A percentile compares a stretch with the other conserved stretches of the same genome.
Conservation (phyloP, 495 filamentous ascomycete genomes). For the Aspergillus bertholletiae region DNA sequence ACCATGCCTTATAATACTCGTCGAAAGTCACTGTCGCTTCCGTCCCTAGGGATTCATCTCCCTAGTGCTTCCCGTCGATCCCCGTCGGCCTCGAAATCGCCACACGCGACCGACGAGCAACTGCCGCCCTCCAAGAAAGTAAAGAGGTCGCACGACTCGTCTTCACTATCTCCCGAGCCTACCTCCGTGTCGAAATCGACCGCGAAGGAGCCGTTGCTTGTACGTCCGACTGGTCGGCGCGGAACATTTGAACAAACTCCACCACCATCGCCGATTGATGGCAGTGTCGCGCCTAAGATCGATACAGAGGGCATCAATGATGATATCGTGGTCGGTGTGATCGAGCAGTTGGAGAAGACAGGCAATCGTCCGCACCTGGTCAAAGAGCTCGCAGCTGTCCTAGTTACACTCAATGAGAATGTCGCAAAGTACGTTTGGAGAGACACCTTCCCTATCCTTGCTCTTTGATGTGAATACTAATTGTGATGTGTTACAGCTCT, state of each 20-base stretch:
- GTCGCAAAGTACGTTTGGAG: conserved; percentile 76
- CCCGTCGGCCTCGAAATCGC: conserved; percentile 55
- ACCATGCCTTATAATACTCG: conserved; percentile 97
- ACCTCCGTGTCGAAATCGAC: conserved; percentile 27
- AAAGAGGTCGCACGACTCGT: conserved; percentile 72
- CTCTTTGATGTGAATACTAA: conserved; percentile 25
- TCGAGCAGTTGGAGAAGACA: conserved; percentile 86
- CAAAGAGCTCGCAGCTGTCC: conserved; percentile 84
- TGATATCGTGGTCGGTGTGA: conserved; percentile 89
- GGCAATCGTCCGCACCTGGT: conserved; percentile 91
- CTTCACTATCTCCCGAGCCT: conserved; percentile 51
- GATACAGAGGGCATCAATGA: conserved; percentile 89
- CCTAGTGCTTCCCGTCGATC: conserved; percentile 74
- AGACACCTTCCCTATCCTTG: not conserved
- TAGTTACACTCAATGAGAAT: conserved; percentile 71
- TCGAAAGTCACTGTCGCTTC: conserved; percentile 92
- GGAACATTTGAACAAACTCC: conserved; percentile 70
- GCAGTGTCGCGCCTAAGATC: conserved; percentile 57
- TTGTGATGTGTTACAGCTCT: conserved; percentile 57
- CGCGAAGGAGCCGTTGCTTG: conserved; percentile 33
- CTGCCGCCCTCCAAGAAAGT: conserved; percentile 75
- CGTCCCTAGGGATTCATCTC: conserved; percentile 88
- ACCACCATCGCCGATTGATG: conserved; percentile 73
- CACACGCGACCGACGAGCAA: conserved; percentile 49
- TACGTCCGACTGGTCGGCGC: conserved; percentile 42